Evolutionary conservation across 805 yeast genomes (phyloP).

Genomic region (Komagataella phaffii): DNA sequence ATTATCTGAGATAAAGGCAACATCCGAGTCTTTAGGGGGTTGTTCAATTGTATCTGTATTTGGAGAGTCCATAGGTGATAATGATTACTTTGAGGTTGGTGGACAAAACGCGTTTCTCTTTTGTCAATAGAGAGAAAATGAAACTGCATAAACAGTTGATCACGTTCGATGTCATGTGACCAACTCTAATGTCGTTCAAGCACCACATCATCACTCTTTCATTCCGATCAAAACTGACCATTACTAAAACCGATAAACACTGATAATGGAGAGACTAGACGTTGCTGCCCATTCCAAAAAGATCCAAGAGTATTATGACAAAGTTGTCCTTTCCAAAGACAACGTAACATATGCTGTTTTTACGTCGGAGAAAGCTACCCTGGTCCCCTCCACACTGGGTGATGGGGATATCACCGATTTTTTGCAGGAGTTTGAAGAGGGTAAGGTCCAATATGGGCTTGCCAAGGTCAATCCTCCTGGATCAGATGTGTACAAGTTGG

Average conservation of each 20-base stretch:
- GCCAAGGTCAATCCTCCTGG: slow-evolving; percentile 82
- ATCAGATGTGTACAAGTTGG: slow-evolving; percentile 76
- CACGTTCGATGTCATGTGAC: not conserved
- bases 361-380: slow-evolving; percentile 50
- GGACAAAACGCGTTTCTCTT: not conserved
- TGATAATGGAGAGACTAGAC: slow-evolving; percentile 39
- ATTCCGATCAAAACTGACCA: not conserved
- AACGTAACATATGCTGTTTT: slow-evolving; percentile 65
- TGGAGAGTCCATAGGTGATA: not conserved
- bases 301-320: slow-evolving; percentile 63
- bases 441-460: slow-evolving; percentile 82
- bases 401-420: slow-evolving; percentile 64
- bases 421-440: slow-evolving; percentile 71
- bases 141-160: not conserved
- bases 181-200: not conserved
- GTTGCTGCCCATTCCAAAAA: slow-evolving; percentile 60
- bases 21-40: not conserved
- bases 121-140: not conserved
- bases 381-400: slow-evolving; percentile 37
- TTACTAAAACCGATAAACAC: not conserved
- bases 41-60: not conserved
- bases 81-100: not conserved
- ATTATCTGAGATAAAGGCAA: not conserved
- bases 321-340: slow-evolving; percentile 67
- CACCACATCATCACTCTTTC: not conserved